phyloP scores from a whole-genome alignment of 169 alveolate genomes.

The Eimeria necatrix region DNA sequence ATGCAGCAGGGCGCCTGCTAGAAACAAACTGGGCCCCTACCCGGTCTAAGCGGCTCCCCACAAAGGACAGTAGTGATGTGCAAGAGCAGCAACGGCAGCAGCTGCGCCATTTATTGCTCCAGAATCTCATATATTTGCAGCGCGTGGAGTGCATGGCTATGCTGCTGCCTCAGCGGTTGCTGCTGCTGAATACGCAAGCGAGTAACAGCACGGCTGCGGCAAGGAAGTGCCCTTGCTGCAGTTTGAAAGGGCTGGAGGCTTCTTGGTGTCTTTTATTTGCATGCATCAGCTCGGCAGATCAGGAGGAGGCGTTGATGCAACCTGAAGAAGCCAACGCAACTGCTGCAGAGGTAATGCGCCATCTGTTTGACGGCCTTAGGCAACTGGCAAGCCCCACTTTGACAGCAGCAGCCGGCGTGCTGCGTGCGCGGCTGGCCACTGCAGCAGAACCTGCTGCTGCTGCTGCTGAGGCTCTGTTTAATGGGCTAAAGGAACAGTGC shows the following conservation, averaged over 20 bases:
- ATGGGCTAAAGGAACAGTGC: conserved; percentile 15
- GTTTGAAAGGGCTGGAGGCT: not conserved
- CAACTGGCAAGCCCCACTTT: not conserved
- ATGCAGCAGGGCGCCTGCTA: conserved; percentile 31
- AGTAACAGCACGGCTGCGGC: not conserved
- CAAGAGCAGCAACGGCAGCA: conserved; percentile 19
- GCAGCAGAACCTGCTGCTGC: not conserved
- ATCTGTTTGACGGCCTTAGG: conserved; percentile 1
- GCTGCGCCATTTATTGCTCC: conserved; percentile 7
- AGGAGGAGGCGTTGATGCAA: not conserved
- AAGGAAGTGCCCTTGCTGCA: conserved; percentile 42
- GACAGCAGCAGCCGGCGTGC: not conserved
- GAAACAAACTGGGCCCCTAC: not conserved
- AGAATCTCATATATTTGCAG: not conserved
- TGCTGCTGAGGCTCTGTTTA: not conserved
- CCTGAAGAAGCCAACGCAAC: not conserved
- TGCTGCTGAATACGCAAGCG: not conserved
- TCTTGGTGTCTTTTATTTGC: conserved; percentile 33
- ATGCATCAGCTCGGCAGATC: not conserved
- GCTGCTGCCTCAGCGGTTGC: conserved; percentile 54
- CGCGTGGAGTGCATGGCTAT: conserved; percentile 27
- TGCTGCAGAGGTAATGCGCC: conserved; percentile 20
- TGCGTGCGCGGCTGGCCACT: not conserved
- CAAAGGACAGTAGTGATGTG: not conserved
- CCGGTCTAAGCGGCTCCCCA: not conserved